These are phyloP conservation scores for Sphenostylis stenocarpa DNA, from an alignment of 306 rosid species.

Conservation along the genomic window DNA sequence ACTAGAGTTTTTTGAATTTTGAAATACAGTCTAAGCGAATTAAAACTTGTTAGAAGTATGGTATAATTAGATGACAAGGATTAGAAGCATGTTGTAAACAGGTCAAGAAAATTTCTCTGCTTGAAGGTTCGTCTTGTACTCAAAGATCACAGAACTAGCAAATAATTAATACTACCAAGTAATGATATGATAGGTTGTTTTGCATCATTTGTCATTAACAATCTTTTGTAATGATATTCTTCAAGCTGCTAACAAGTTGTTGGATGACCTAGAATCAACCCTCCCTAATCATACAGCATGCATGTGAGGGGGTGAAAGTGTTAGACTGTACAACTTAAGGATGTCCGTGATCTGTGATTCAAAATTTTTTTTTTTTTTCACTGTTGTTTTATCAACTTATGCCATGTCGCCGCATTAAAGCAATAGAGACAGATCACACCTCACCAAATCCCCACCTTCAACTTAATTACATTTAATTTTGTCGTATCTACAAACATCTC, in stretches of 20 bases:
- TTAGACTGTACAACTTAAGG: neutral
- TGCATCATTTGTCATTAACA: neutral
- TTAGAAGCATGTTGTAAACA: neutral
- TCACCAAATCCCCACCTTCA: slow-evolving; percentile 5
- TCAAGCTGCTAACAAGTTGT: neutral
- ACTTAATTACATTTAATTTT: neutral
- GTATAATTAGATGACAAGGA: neutral
- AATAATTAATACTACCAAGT: neutral
- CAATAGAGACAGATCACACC: neutral
- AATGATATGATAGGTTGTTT: neutral
- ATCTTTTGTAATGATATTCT: neutral
- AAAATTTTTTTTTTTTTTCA: neutral
- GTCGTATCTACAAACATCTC: neutral
- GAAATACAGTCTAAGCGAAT: no score
- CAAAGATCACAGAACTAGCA: neutral
- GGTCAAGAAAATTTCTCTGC: neutral
- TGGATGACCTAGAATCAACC: neutral
- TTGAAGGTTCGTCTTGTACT: neutral
- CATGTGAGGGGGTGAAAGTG: neutral
- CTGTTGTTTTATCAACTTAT: neutral
- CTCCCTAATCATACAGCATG: neutral
- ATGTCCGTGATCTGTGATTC: neutral
- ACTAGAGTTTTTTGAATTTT: neutral
- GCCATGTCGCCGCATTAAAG: slow-evolving; percentile 4
- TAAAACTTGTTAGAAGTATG: no score